These are phyloP conservation scores for Discostella stelligeroides DNA, from an alignment of 108 stramenopile species.

Conservation along the genomic window DNA sequence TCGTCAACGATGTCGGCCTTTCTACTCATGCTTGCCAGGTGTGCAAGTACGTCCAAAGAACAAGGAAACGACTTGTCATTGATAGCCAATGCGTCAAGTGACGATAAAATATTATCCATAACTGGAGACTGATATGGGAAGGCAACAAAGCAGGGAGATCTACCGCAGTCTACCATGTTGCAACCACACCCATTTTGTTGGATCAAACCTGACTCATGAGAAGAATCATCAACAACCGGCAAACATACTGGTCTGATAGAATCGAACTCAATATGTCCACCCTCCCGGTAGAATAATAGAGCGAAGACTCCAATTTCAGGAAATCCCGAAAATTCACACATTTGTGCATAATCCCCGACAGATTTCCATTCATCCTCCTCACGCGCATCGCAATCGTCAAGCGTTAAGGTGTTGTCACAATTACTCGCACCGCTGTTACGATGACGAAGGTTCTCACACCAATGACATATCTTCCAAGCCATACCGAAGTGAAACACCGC, in stretches of 20 bases:
- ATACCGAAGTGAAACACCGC: conserved; percentile 58
- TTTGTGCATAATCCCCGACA: conserved; percentile 69
- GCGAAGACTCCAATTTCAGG: conserved; percentile 57
- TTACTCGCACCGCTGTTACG: too few species aligned
- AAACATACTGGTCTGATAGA: too few species aligned
- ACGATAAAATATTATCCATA: conserved; percentile 23
- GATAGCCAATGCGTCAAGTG: conserved; percentile 11
- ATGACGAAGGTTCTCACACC: too few species aligned
- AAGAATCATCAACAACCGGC: too few species aligned
- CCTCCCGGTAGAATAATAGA: conserved; percentile 38
- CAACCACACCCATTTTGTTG: conserved; percentile 42
- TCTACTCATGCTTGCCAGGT: too few species aligned
- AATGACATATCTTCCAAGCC: conserved; percentile 49
- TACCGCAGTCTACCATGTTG: conserved; percentile 43
- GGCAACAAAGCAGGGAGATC: conserved; percentile 45
- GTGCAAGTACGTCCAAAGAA: too few species aligned
- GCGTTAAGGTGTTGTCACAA: not conserved
- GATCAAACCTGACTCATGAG: conserved; percentile 2
- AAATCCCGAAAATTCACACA: conserved; percentile 61
- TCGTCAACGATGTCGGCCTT: too few species aligned
- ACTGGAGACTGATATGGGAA: conserved; percentile 18
- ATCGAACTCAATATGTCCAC: conserved; percentile 16
- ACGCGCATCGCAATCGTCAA: not conserved
- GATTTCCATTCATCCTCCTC: conserved; percentile 27
- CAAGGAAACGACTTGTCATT: not conserved